Evolutionary conservation across 2,329 filamentous ascomycete species (phyloP).

Genomic region (Cladosporium cucumerinum): DNA sequence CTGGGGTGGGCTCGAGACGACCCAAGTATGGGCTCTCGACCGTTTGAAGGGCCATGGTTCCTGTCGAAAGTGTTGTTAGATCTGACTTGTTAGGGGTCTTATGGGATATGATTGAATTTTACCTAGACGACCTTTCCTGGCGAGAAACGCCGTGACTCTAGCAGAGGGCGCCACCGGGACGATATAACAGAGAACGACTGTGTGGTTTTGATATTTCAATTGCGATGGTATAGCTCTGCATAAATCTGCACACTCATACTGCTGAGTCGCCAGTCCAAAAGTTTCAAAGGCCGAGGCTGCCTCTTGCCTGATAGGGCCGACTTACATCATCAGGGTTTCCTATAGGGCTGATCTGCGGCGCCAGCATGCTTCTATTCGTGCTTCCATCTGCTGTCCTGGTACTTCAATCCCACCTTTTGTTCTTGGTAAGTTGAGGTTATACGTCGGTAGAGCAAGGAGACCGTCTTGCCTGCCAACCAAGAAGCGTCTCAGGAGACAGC

Average conservation of each 20-base stretch:
- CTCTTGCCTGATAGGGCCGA: neutral
- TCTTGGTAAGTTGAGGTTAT: too few relatives aligned
- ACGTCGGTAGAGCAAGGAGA: neutral
- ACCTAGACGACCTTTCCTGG: constrained; percentile 45
- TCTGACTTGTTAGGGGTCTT: neutral
- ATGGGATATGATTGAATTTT: neutral
- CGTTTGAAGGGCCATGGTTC: constrained; percentile 14
- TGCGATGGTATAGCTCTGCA: neutral
- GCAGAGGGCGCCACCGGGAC: constrained; percentile 49
- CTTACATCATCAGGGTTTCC: constrained; percentile 3
- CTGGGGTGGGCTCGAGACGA: constrained; percentile 8
- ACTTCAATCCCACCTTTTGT: too few relatives aligned
- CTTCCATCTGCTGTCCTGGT: neutral
- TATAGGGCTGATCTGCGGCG: neutral
- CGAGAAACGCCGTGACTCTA: constrained; percentile 51
- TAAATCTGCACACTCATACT: neutral
- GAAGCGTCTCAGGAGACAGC: neutral
- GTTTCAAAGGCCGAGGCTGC: constrained; percentile 3
- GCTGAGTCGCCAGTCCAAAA: neutral
- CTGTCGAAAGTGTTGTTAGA: neutral
- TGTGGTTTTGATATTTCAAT: neutral
- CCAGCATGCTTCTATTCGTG: neutral
- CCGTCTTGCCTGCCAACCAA: neutral
- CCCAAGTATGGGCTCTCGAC: constrained; percentile 7
- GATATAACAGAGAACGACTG: neutral